Percentiles rank a stretch among this genome's conserved stretches.
phyloP scores from a whole-genome alignment of 345 rosid genomes.

The Rhizophora apiculata region DNA sequence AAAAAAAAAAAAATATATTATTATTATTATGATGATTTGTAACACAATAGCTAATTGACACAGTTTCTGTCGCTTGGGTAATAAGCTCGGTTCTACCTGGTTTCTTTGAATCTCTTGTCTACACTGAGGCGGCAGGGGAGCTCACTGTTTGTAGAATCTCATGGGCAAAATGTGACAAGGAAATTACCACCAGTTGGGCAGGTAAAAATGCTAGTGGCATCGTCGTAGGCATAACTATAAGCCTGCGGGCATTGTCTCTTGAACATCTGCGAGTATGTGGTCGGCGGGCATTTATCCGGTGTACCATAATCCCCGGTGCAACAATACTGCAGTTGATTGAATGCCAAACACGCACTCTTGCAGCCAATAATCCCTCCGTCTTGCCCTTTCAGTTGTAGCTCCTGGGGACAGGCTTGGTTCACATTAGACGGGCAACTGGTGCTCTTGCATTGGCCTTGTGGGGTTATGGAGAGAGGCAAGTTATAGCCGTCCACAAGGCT shows the following conservation, averaged over 20 bases:
- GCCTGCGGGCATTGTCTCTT: slow-evolving; percentile 27
- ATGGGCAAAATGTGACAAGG: slow-evolving; percentile 28
- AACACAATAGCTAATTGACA: too few relatives aligned
- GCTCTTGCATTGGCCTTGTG: slow-evolving; percentile 18
- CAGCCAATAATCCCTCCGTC: slow-evolving; percentile 32
- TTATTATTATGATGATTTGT: too few relatives aligned
- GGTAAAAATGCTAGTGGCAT: slow-evolving; percentile 21
- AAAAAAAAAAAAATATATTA: too few relatives aligned
- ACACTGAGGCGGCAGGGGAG: too few relatives aligned
- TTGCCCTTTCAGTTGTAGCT: slow-evolving; percentile 21
- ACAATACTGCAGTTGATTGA: slow-evolving; percentile 33
- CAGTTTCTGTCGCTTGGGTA: too few relatives aligned
- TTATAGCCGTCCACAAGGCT: slow-evolving; percentile 49
- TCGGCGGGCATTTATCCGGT: slow-evolving; percentile 22
- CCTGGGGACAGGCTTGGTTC: slow-evolving; percentile 31
- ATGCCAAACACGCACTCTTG: slow-evolving; percentile 36
- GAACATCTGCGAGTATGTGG: slow-evolving; percentile 28
- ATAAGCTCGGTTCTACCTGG: too few relatives aligned
- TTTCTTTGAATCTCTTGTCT: too few relatives aligned
- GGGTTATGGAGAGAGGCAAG: slow-evolving; percentile 33
- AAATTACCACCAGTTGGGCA: slow-evolving; percentile 24
- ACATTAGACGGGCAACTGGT: slow-evolving; percentile 27
- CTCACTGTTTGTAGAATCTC: too few relatives aligned
- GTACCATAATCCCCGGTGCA: slow-evolving; percentile 25
- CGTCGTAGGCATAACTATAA: slow-evolving; percentile 38